Conservation (phyloP, 306 rosid genomes). For the Pyrus communis region DNA sequence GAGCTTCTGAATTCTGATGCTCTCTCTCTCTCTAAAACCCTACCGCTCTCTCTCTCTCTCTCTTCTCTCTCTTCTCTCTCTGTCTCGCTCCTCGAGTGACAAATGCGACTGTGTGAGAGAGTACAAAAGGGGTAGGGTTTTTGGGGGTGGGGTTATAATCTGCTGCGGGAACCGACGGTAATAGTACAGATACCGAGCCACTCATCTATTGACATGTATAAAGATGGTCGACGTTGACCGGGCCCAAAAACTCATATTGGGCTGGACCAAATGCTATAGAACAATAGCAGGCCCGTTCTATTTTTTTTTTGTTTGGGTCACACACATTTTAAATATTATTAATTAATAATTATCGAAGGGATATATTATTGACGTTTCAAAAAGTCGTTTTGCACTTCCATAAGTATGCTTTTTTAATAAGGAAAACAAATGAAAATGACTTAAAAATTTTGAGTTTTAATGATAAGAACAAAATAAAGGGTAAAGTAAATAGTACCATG, state of each 20-base stretch:
- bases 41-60: slow-evolving; percentile 13
- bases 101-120: neutral
- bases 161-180: neutral
- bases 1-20: neutral
- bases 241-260: neutral
- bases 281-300: neutral
- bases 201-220: neutral
- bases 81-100: neutral
- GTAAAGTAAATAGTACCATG: no score
- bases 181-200: neutral
- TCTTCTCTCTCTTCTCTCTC: neutral
- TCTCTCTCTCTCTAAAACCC: slow-evolving; percentile 47
- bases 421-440: no score
- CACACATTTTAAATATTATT: neutral
- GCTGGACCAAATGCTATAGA: neutral
- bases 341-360: no score
- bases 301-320: neutral
- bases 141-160: slow-evolving; percentile 25
- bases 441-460: no score
- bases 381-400: no score
- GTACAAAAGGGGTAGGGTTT: slow-evolving; percentile 53
- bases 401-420: no score
- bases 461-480: no score
- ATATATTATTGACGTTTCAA: no score
- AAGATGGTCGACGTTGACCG: neutral